A percentile compares a stretch with the other conserved stretches of the same genome.
Evolutionary conservation across 108 stramenopile genomes (phyloP).

Genomic region (Nitzschia sp.): DNA sequence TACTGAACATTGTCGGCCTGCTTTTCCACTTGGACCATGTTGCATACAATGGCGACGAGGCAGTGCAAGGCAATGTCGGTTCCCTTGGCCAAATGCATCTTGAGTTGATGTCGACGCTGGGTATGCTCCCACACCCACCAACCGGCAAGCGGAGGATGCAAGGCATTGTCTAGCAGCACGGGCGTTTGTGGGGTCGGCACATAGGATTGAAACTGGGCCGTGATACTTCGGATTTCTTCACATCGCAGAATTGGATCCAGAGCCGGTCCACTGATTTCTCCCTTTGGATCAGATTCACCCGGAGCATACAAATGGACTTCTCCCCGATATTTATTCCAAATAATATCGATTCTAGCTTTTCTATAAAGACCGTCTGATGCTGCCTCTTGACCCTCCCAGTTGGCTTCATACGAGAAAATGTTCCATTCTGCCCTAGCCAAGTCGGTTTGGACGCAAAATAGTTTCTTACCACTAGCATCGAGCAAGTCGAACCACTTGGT

Average conservation of each 20-base stretch:
- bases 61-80: slow-evolving; percentile 21
- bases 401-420: slow-evolving; percentile 18
- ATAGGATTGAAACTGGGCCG: slow-evolving; percentile 27
- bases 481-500: slow-evolving; percentile 27
- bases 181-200: slow-evolving; percentile 8
- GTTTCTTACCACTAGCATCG: slow-evolving; percentile 1
- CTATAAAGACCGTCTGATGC: slow-evolving; percentile 2
- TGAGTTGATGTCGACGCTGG: slow-evolving; percentile 17
- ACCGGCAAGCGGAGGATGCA: slow-evolving; percentile 20
- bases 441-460: slow-evolving; percentile 25
- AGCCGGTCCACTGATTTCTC: not conserved
- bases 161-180: slow-evolving; percentile 1
- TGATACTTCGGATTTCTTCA: slow-evolving; percentile 26
- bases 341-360: slow-evolving; percentile 16
- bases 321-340: slow-evolving; percentile 28
- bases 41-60: slow-evolving; percentile 17
- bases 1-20: not conserved
- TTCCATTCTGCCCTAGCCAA: slow-evolving; percentile 6
- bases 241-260: slow-evolving; percentile 6
- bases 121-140: slow-evolving; percentile 36
- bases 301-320: not conserved
- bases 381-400: slow-evolving; percentile 15
- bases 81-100: slow-evolving; percentile 30
- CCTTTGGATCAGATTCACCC: not conserved
- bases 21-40: slow-evolving; percentile 26